These are phyloP conservation scores for Penicillium sumatraense DNA, from an alignment of 2,329 filamentous ascomycete species.

Conservation along the genomic window DNA sequence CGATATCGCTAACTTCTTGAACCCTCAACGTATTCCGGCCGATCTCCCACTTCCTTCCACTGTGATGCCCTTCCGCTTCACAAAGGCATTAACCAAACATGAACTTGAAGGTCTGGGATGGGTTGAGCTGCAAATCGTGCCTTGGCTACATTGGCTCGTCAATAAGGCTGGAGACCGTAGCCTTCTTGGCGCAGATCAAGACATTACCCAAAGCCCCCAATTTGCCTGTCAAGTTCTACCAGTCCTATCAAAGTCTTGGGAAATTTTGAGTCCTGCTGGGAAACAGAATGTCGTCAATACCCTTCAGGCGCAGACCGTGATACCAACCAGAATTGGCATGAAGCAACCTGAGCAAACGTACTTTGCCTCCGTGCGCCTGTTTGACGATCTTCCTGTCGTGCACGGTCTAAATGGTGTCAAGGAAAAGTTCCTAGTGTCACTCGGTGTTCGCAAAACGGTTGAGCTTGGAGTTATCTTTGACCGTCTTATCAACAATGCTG, in stretches of 20 bases:
- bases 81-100: slow-evolving; percentile 66
- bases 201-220: slow-evolving; percentile 70
- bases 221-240: slow-evolving; percentile 79
- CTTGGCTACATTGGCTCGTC: slow-evolving; percentile 85
- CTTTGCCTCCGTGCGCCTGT: slow-evolving; percentile 90
- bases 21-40: slow-evolving; percentile 77
- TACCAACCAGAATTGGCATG: slow-evolving; percentile 93
- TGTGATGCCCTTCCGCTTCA: slow-evolving; percentile 85
- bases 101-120: slow-evolving; percentile 84
- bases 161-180: slow-evolving; percentile 65
- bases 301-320: slow-evolving; percentile 71
- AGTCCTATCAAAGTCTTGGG: slow-evolving; percentile 88
- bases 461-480: slow-evolving; percentile 94
- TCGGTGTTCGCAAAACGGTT: slow-evolving; percentile 93
- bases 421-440: slow-evolving; percentile 80
- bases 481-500: slow-evolving; percentile 69
- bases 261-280: slow-evolving; percentile 69
- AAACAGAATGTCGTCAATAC: slow-evolving; percentile 69
- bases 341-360: slow-evolving; percentile 82
- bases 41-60: slow-evolving; percentile 78
- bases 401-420: slow-evolving; percentile 78
- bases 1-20: slow-evolving; percentile 75
- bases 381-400: slow-evolving; percentile 88
- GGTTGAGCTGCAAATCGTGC: slow-evolving; percentile 79
- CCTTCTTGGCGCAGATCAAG: slow-evolving; percentile 63